Base-by-base conservation (phyloP, 352 stramenopile species). In the Phytophthora crassamura region DNA sequence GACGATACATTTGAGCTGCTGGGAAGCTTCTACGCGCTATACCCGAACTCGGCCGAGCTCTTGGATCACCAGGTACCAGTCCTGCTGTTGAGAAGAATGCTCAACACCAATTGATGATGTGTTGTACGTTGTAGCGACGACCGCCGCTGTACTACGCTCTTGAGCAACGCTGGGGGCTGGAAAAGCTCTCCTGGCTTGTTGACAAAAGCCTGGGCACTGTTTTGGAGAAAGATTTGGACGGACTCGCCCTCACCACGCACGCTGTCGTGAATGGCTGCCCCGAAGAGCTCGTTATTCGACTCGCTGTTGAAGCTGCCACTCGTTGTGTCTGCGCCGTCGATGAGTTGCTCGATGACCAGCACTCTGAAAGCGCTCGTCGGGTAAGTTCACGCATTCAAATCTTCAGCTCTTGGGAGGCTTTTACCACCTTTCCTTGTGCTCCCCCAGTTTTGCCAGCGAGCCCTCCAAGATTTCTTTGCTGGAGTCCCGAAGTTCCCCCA, bases 401-500 rank as follows among this genome's bases (percentile, higher is more conserved):
- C 2, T 30, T 30, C 25, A 30, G 25, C 25, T n/a, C 4, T 4
- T 30, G 4, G 25, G 25, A 30, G 25, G 32, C 11, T 12, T 2
- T 20, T 50, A 39, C 56, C 28, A 25, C 10, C 9, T 52, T 36
- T n/a, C 15, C 48, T 25, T 11, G n/a, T 25, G n/a, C 7, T 20
- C 18, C 25, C 51, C 16, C n/a, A 90, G 80, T 69, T 86, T 15
- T 90, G 78, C 49, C 59, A 73, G 4, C 77, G 65, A 2, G 74
- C 76, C 48, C 46, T 86, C 1, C 42, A 75, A n/a, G 73, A 87
- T 30, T 77, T 78, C 35, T 87, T 93, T 49, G 64, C 79, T 0
- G 82, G 82, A 6, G 81, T 92, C 2, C 78, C 85, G 1, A 73
- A 90, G 41, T 93, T 93, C 33, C 80, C 78, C 7, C 70, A 88